These are phyloP conservation scores for Zopfia rhizophila DNA, from an alignment of 2,329 filamentous ascomycete species.

Conservation along the genomic window DNA sequence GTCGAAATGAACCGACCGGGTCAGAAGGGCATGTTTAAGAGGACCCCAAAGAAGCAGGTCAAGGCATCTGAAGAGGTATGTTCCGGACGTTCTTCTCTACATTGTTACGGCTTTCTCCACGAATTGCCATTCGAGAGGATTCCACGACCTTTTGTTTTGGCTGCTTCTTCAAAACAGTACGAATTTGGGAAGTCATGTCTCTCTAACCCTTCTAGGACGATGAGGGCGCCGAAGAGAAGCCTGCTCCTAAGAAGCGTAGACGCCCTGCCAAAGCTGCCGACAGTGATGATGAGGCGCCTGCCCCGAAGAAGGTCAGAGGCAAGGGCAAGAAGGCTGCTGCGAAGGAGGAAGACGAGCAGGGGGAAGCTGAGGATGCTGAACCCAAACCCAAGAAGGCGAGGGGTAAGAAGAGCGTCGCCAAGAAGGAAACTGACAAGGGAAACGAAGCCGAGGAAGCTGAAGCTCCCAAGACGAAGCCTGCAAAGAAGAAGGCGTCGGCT, in stretches of 20 bases:
- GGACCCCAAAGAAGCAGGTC: constrained; percentile 43
- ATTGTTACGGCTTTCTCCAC: too few relatives aligned
- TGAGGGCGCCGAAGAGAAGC: constrained; percentile 38
- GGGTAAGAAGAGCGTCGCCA: constrained; percentile 24
- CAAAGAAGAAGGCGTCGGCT: constrained; percentile 29
- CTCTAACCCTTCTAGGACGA: too few relatives aligned
- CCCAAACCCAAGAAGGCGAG: constrained; percentile 15
- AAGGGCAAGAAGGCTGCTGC: constrained; percentile 38
- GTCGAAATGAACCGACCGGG: constrained; percentile 77
- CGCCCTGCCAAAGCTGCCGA: constrained; percentile 44
- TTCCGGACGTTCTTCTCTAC: background rate
- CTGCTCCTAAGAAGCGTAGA: constrained; percentile 54
- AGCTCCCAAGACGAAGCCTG: constrained; percentile 30
- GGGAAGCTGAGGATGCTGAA: constrained; percentile 14
- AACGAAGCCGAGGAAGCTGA: constrained; percentile 23
- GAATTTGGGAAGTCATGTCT: too few relatives aligned
- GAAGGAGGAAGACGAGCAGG: constrained; percentile 31
- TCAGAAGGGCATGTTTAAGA: constrained; percentile 59
- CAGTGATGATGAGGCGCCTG: constrained; percentile 42
- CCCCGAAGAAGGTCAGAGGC: constrained; percentile 37
- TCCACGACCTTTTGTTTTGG: constrained; percentile 1
- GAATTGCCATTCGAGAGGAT: too few relatives aligned
- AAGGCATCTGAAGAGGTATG: constrained; percentile 36
- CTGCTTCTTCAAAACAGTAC: constrained; percentile 10
- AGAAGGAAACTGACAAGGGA: constrained; percentile 23